A percentile compares a stretch with the other conserved stretches of the same genome.
Evolutionary conservation across 2,329 filamentous ascomycete genomes (phyloP).

Genomic region (Monosporascus cannonballus): DNA sequence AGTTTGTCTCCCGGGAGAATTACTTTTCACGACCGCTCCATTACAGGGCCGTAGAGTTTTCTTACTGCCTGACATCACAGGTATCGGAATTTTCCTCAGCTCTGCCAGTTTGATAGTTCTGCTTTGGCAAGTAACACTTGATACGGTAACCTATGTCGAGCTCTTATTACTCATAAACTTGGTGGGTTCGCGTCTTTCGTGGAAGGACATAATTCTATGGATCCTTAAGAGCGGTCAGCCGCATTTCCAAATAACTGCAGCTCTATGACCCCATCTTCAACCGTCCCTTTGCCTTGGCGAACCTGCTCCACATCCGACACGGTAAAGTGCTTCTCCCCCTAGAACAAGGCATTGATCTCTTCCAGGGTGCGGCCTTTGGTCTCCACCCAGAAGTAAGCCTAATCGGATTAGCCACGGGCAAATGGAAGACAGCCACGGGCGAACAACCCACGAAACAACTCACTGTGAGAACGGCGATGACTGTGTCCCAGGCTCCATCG

Average conservation of each 20-base stretch:
- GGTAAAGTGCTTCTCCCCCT: slow-evolving; percentile 26
- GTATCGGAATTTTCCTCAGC: no score
- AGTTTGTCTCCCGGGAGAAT: no score
- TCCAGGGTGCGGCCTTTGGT: slow-evolving; percentile 32
- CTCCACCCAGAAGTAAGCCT: slow-evolving; percentile 30
- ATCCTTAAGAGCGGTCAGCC: background rate
- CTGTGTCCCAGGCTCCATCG: slow-evolving; percentile 37
- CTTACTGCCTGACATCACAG: no score
- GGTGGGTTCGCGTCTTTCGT: no score
- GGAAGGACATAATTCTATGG: background rate
- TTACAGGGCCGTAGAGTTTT: no score
- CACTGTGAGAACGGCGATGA: slow-evolving; percentile 32
- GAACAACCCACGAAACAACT: slow-evolving; percentile 9
- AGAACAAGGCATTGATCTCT: slow-evolving; percentile 31
- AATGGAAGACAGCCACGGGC: background rate
- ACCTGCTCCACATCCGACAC: slow-evolving; percentile 22
- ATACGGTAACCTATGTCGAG: no score
- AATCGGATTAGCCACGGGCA: slow-evolving; percentile 1
- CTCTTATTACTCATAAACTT: no score
- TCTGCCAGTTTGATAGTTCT: no score
- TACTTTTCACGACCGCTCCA: no score
- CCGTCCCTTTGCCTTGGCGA: slow-evolving; percentile 13
- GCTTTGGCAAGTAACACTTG: no score
- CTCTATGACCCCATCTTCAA: slow-evolving; percentile 16
- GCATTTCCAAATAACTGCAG: slow-evolving; percentile 8